Conservation (phyloP, 306 rosid genomes). For the Oemleria cerasiformis region DNA sequence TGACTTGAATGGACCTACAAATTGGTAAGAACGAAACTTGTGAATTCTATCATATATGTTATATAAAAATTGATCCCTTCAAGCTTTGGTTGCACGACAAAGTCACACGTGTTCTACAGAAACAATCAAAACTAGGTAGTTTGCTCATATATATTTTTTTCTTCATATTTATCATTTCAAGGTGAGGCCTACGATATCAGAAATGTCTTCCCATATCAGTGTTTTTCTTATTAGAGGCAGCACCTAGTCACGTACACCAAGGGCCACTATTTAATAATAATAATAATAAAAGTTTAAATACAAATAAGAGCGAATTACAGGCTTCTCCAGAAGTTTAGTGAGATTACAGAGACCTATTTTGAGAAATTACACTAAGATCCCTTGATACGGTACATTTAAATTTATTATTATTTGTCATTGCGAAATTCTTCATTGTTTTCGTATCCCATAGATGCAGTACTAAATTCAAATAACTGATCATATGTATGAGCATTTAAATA, state of each 20-base stretch:
- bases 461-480: neutral
- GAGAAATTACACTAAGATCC: neutral
- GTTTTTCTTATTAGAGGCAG: neutral
- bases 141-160: neutral
- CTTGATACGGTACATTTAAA: neutral
- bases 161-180: neutral
- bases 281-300: neutral
- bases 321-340: neutral
- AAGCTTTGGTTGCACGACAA: neutral
- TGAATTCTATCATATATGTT: neutral
- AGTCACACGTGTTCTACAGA: neutral
- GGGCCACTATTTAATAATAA: neutral
- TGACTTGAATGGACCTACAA: conserved; percentile 31
- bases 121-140: neutral
- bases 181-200: neutral
- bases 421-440: neutral
- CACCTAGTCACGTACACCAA: neutral
- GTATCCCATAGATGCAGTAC: neutral
- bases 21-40: conserved; percentile 24
- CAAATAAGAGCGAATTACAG: neutral
- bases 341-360: neutral
- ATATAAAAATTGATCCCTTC: neutral
- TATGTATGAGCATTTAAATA: neutral
- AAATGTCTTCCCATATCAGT: neutral
- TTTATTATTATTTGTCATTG: neutral